phyloP scores from a whole-genome alignment of 192 early-diverging fungal genomes.

The Pecoramyces ruminantium region DNA sequence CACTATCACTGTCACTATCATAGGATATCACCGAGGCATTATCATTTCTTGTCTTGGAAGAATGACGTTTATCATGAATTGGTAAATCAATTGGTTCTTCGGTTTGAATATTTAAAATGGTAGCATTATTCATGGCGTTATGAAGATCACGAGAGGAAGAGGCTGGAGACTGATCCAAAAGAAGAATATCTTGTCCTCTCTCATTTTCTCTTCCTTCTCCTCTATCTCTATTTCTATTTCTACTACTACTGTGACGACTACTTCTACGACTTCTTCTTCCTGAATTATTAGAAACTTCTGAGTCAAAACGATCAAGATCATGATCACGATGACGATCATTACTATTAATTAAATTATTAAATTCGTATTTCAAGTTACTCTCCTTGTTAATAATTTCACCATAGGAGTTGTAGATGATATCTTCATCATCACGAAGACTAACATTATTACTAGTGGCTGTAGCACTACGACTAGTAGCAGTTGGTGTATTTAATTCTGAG shows the following conservation, averaged over 20 bases:
- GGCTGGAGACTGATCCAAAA: too few species aligned
- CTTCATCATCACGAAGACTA: conserved; percentile 17
- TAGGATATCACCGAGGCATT: conserved; percentile 9
- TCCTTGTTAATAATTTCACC: background rate
- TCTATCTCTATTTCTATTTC: too few species aligned
- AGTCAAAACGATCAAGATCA: background rate
- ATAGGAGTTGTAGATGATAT: background rate
- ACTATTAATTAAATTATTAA: background rate
- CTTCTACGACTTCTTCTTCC: background rate
- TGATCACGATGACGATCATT: background rate
- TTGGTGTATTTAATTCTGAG: conserved; percentile 1
- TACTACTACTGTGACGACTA: background rate
- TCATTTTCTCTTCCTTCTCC: too few species aligned
- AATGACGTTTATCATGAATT: conserved; percentile 1
- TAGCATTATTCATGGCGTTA: background rate
- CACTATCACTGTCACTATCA: conserved; percentile 37
- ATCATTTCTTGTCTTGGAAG: conserved; percentile 5
- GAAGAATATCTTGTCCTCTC: too few species aligned
- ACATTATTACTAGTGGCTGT: conserved; percentile 18
- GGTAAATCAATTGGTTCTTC: background rate
- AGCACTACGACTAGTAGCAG: conserved; percentile 4
- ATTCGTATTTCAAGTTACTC: background rate
- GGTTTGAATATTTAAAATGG: background rate
- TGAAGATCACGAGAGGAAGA: background rate
- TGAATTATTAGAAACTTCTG: too few species aligned